Evolutionary conservation across 2,329 filamentous ascomycete species (phyloP), one percentile per base, ranked within the genome.

Genomic region (Epichloe hybrida): DNA sequence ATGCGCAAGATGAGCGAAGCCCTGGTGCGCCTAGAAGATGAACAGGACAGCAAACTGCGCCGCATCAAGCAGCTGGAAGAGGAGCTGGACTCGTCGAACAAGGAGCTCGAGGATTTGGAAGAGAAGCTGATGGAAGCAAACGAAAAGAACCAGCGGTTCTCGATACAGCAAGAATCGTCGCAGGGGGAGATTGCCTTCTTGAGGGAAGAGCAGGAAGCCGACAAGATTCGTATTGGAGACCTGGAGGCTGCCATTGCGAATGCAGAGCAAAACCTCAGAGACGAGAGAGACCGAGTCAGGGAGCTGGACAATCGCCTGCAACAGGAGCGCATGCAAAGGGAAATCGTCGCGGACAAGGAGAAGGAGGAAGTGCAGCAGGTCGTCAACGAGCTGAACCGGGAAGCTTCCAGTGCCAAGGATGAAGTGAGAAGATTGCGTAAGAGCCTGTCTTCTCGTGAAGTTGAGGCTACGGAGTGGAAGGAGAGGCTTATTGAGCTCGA

Each of bases 141-240:
- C 62, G 81, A 85, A 58, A 97, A 97, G 73, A 84, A 86, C 46
- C 86, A 95, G 60, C 81, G 90, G 49, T 75, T 97, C 3, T 84
- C 86, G 4, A 88, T 98, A 35, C 90, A 97, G 62, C 84, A 91
- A 56, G 93, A 98, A 67, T 95, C 88, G 5, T 84, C 86, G 51
- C 91, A 96, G 60, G 84, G 84, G 53, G 93, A 98, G 66, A 94
- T 97, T 67, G 83, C 87, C 1, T 98, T 98, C 75, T 68, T 98
- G 48, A 83, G 93, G 2, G 93, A 98, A 64, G 93, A 98, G 70
- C 93, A 98, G 66, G 93, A 98, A 67, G 81, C 80, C 17, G 93
- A 98, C 72, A 98, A 98, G 75, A 95, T 98, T 64, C 90, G 89
- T 68, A 97, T 98, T 60, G 88, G 91, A 38, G 89, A 97, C 61